Evolutionary conservation across 129 eudicot genomes (phyloP), one percentile per base, ranked within the genome.

Genomic region (Smallanthus sonchifolius): DNA sequence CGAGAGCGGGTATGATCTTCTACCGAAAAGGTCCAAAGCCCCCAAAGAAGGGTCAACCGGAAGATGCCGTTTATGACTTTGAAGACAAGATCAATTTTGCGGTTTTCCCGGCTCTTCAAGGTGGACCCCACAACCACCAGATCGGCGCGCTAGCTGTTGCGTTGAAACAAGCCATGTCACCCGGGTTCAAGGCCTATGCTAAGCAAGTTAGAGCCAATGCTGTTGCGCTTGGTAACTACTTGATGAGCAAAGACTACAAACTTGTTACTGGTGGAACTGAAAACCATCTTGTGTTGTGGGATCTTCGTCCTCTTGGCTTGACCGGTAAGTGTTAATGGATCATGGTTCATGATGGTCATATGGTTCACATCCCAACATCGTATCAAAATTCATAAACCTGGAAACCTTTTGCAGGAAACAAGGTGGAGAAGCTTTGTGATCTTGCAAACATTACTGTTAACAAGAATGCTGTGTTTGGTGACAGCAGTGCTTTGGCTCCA

Each of bases 111-210:
- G 83, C 97, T 37, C 94, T 95, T 24, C 99, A 95, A 84, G 99
- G 99, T 69, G 99, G 99, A 37, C 99, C 97, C 3, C 99, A 95
- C 85, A 95, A 95, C 81, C 99, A 95, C 86, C 96, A 91, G 70
- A 95, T 95, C 43, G 99, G 96, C 54, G 99, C 96, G 40, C 84
- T 95, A 9, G 99, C 99, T 16, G 99, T 95, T 54, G 96, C 97
- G 39, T 77, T 91, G 81, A 95, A 95, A 75, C 97, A 91, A 81
- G 99, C 88, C 10, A 76, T 76, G 80, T 4, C 94, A 32, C 99
- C 97, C 49, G 97, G 90, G 14, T 95, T 95, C 81, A 95, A 91
- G 86, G 94, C 91, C 7, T 95, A 95, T 75, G 96, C 97, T 47
- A 86, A 91, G 80, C 99, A 95, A 78, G 96, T 94, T 40, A 86